Conservation (phyloP, 257 asterid genomes). For the Solanum appendiculatum region DNA sequence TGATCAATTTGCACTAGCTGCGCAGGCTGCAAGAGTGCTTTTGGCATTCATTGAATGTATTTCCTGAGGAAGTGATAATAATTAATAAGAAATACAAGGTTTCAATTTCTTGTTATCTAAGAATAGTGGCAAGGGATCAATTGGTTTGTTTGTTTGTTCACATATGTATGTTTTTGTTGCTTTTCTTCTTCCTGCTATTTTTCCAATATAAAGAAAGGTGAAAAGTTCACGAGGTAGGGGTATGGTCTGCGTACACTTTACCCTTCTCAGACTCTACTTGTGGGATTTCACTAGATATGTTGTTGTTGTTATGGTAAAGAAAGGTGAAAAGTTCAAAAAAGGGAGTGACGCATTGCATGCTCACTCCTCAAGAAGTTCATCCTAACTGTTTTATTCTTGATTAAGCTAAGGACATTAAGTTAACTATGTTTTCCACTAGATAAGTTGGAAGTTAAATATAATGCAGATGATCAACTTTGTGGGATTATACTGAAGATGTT, state of each 20-base stretch:
- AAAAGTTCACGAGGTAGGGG: not conserved
- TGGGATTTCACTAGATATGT: not conserved
- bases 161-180: not conserved
- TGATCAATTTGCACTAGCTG: not conserved
- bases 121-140: not conserved
- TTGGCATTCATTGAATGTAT: not conserved
- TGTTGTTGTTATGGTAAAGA: not conserved
- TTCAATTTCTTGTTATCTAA: not conserved
- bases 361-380: not conserved
- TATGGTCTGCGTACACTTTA: not conserved
- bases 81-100: not conserved
- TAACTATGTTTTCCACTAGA: not conserved
- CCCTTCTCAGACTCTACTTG: not conserved
- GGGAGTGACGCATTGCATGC: not conserved
- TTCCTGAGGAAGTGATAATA: not conserved
- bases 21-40: not conserved
- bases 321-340: not conserved
- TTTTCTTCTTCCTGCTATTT: not conserved
- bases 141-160: not conserved
- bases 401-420: not conserved
- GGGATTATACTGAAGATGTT: no score
- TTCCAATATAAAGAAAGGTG: not conserved
- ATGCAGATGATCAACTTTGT: not conserved
- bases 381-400: not conserved
- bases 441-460: not conserved